A percentile compares a stretch with the other conserved stretches of the same genome.
phyloP scores from a whole-genome alignment of 495 filamentous ascomycete genomes.

The Chaetomium tenue region DNA sequence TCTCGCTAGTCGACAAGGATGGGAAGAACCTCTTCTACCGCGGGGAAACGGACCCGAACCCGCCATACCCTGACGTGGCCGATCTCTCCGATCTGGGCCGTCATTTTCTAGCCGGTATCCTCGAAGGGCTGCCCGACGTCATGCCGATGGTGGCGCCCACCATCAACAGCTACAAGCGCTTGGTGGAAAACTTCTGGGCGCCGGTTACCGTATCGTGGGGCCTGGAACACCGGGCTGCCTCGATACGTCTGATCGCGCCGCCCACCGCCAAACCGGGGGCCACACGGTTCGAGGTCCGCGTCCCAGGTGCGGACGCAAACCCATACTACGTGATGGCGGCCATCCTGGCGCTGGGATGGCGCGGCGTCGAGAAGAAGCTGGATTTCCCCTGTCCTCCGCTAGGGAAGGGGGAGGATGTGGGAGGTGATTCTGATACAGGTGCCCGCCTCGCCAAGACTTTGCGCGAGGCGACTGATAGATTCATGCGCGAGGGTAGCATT shows the following conservation, averaged over 20 bases:
- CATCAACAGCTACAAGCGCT: conserved; percentile 93
- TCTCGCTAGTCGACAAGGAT: conserved; percentile 70
- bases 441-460: conserved; percentile 75
- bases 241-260: conserved; percentile 82
- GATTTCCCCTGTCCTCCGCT: conserved; percentile 79
- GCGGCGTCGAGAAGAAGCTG: conserved; percentile 86
- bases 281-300: conserved; percentile 87
- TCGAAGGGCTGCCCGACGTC: conserved; percentile 86
- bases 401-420: conserved; percentile 77
- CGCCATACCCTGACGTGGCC: conserved; percentile 69
- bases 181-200: conserved; percentile 99
- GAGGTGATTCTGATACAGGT: conserved; percentile 62
- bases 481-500: conserved; percentile 71
- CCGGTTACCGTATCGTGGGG: conserved; percentile 98
- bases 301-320: conserved; percentile 88
- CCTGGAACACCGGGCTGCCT: conserved; percentile 89
- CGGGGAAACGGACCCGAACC: conserved; percentile 62
- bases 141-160: conserved; percentile 95
- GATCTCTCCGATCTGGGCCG: conserved; percentile 82
- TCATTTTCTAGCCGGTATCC: conserved; percentile 88
- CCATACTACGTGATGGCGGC: conserved; percentile 85
- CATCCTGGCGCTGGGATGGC: conserved; percentile 79
- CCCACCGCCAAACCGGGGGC: conserved; percentile 78
- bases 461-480: conserved; percentile 74
- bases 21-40: conserved; percentile 81